Conservation (phyloP, 306 rosid genomes). For the Acacia acuminata region DNA sequence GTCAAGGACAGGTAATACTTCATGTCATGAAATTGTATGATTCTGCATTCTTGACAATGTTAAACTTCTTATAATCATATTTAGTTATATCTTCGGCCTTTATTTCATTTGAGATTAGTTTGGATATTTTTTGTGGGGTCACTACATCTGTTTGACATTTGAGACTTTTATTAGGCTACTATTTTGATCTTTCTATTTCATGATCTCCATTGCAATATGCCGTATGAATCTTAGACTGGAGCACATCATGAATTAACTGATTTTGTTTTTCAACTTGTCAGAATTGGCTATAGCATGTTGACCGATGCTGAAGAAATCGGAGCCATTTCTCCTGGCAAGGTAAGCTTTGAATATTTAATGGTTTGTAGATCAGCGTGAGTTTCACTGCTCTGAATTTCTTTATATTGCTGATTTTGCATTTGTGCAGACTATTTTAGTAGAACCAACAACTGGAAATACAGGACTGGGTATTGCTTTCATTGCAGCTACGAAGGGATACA, state of each 20-base stretch:
- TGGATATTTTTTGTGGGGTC: conserved; percentile 16
- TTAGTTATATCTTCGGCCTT: not conserved
- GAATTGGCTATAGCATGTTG: conserved; percentile 92
- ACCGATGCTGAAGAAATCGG: conserved; percentile 79
- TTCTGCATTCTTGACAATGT: not conserved
- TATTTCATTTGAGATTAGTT: not conserved
- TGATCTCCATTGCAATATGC: conserved; percentile 8
- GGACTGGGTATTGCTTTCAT: conserved; percentile 92
- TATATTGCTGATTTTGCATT: conserved; percentile 28
- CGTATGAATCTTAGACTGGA: conserved; percentile 11
- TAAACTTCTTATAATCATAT: not conserved
- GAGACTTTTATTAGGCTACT: not conserved
- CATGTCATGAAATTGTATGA: not conserved
- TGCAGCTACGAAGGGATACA: conserved; percentile 87
- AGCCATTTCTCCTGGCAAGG: conserved; percentile 79
- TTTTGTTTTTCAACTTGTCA: conserved; percentile 43
- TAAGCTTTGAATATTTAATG: conserved; percentile 30
- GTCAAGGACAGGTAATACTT: conserved; percentile 81
- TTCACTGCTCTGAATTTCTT: conserved; percentile 1
- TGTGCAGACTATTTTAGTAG: conserved; percentile 83
- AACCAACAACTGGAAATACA: conserved; percentile 95
- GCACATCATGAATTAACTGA: conserved; percentile 5
- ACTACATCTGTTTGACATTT: conserved; percentile 20
- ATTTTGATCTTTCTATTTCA: not conserved
- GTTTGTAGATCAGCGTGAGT: not conserved